Base-by-base conservation (phyloP, 2,329 filamentous ascomycete genomes). In the Ambrosiella cleistominuta region DNA sequence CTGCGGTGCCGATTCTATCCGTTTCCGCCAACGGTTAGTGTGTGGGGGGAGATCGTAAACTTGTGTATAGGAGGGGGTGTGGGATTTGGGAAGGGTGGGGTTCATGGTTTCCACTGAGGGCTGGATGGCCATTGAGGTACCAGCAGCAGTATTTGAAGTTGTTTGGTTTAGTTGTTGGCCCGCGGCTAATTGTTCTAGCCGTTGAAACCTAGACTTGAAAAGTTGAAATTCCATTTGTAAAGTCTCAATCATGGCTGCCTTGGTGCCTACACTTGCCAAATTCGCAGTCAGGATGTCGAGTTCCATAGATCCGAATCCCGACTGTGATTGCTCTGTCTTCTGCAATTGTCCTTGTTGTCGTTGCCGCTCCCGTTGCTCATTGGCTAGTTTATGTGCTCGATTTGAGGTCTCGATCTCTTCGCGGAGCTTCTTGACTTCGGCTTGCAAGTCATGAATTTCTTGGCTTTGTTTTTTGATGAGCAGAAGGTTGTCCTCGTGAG, bases 191-290 rank as follows among this genome's bases (percentile, higher is more conserved):
- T 42, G 39, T n/a, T 42, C 39, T n/a, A 70, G 63, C 15, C 68
- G 64, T 57, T 70, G 66, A 3, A 72, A 58, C 7, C 69, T 64
- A 3, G 66, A 66, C 61, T 70, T 70, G 57, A 72, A 65, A 1
- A 74, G 65, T 45, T 71, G 66, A 47, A 72, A 66, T 59, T 73
- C 71, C 70, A 72, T 73, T 62, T 70, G 69, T 19, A 73, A 62
- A 7, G 65, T 67, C 56, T 73, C 70, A 8, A 73, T 65, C 55
- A 71, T 68, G 57, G 65, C 70, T 19, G 70, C 69, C 40, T 67
- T 66, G 60, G 67, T 66, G 12, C 68, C 66, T 35, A 72, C 69
- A 58, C 68, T 71, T 40, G 69, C 66, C 36, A 72, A 69, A 58
- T 64, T 71, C 57, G 62, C 68, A 1, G 69, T 67, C 37, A 73